These are phyloP conservation scores for Termitomyces sp. DNA, from an alignment of 768 basidiomycete species.

Conservation along the genomic window DNA sequence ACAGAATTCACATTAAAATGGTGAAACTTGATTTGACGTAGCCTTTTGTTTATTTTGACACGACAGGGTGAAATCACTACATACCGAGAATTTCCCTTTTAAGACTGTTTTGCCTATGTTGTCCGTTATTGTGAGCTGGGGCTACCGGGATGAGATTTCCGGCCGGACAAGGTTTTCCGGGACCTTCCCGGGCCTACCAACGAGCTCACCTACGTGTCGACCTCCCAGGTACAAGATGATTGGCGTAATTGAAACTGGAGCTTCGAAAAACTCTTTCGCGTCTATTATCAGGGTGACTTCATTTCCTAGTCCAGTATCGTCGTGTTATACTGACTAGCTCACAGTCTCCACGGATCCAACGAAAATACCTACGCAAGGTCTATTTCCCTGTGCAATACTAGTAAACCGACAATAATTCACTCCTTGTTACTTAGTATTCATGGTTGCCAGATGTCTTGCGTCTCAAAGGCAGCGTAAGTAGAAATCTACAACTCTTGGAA, in stretches of 20 bases:
- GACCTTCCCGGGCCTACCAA: too few species aligned
- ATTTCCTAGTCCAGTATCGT: neutral
- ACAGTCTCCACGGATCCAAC: constrained; percentile 40
- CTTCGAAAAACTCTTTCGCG: constrained; percentile 22
- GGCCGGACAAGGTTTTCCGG: too few species aligned
- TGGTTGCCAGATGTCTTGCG: constrained; percentile 89
- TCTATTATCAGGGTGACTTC: constrained; percentile 21
- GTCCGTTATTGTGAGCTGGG: too few species aligned
- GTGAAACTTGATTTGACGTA: too few species aligned
- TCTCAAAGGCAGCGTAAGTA: constrained; percentile 75
- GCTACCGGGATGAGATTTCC: too few species aligned
- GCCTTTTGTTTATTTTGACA: too few species aligned
- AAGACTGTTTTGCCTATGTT: too few species aligned
- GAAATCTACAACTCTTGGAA: neutral
- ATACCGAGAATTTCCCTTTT: too few species aligned
- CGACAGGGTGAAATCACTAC: too few species aligned
- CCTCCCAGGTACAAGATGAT: constrained; percentile 5
- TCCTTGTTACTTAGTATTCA: constrained; percentile 57
- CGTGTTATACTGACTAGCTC: neutral
- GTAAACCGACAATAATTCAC: neutral
- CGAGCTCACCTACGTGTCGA: neutral
- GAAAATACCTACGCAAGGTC: constrained; percentile 48
- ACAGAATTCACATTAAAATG: too few species aligned
- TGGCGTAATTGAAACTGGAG: constrained; percentile 11
- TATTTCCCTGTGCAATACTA: neutral